Evolutionary conservation across 1,284 basidiomycete genomes (phyloP), one percentile per base, ranked within the genome.

Genomic region (Phylloboletellus chloephorus): DNA sequence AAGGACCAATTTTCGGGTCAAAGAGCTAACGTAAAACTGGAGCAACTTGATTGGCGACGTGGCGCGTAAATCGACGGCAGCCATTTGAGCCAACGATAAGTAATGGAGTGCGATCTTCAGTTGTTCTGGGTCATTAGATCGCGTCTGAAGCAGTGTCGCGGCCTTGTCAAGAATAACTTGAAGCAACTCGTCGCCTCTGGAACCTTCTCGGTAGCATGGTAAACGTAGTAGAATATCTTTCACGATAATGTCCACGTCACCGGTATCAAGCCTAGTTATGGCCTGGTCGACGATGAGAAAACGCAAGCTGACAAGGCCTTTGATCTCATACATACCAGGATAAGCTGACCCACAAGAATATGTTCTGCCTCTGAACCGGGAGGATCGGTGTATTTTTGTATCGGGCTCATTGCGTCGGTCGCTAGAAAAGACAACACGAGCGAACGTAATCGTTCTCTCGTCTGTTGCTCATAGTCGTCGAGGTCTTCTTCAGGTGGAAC

Each of bases 371-470:
- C 62, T 39, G 63, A 69, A 6, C 64, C 69, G n/a, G 66, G 62
- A 29, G 58, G 54, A 31, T 62, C 58, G 5, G 71, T 69, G 51
- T 75, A 64, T 29, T 68, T 67, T 47, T 69, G 65, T 37, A 79
- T 71, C 7, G 64, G 64, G 15, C 61, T 61, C 48, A 69, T 74
- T 16, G 76, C 76, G 44, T 78, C 73, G 35, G 64, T 69, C 13
- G 67, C 66, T 38, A 84, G 60, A 59, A 82, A 84, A 7, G 67
- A 66, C 29, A 83, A 52, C 16, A 84, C 81, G 20, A 83, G 66
- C 0, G 65, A 65, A 42, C 79, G 70, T 19, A 83, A 60, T 23
- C 71, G 68, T 47, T 76, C 74, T 32, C 80, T 69, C 32, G 75
- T 75, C n/a, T 55, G 62, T 52, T 68, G 65, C 47, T 82, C 82